Conservation (phyloP, 2,329 filamentous ascomycete genomes). For the Exophiala alcalophila region DNA sequence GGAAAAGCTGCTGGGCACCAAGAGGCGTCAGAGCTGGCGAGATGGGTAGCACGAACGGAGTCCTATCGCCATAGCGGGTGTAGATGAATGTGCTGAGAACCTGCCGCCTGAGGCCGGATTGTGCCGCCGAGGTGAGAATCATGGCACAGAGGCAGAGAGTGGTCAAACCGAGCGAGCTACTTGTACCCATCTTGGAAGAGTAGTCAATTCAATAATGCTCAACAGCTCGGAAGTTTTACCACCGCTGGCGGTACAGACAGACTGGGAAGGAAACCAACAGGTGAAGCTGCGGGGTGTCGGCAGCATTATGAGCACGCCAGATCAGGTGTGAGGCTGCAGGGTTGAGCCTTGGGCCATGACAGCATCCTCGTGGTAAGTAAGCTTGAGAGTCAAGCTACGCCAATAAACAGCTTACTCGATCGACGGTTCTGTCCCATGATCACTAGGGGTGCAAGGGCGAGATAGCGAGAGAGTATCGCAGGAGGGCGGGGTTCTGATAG, state of each 20-base stretch:
- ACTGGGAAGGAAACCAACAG: slow-evolving; percentile 6
- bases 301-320: slow-evolving; percentile 21
- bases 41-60: slow-evolving; percentile 42
- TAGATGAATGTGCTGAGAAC: slow-evolving; percentile 53
- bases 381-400: slow-evolving; percentile 7
- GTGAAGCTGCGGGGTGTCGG: slow-evolving; percentile 16
- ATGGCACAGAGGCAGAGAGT: slow-evolving; percentile 15
- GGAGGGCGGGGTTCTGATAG: slow-evolving; percentile 2
- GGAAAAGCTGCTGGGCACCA: slow-evolving; percentile 54
- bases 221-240: background rate
- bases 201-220: background rate
- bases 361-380: slow-evolving; percentile 8
- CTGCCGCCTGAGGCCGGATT: slow-evolving; percentile 35
- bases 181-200: slow-evolving; percentile 9
- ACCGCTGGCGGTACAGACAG: background rate
- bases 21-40: slow-evolving; percentile 48
- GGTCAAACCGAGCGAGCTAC: slow-evolving; percentile 2
- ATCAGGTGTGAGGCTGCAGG: slow-evolving; percentile 18
- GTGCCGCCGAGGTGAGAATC: slow-evolving; percentile 14
- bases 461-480: slow-evolving; percentile 14
- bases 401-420: slow-evolving; percentile 21
- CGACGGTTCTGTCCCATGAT: slow-evolving; percentile 23
- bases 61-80: slow-evolving; percentile 55
- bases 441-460: slow-evolving; percentile 7
- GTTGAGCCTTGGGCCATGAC: slow-evolving; percentile 14